Base-by-base conservation (phyloP, 305 asterid genomes). In the Fraxinus greggii region DNA sequence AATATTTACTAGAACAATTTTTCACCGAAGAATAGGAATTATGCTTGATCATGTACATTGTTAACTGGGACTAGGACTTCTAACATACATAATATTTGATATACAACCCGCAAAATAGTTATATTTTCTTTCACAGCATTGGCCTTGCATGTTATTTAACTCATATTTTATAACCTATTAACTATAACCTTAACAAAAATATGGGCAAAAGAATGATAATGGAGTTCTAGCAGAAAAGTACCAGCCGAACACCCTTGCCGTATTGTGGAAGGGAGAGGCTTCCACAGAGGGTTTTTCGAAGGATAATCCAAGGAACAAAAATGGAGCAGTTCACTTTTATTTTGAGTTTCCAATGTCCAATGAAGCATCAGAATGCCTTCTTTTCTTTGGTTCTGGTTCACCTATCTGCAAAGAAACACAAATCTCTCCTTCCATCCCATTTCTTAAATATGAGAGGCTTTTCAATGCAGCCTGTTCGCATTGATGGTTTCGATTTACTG, bases 371-470 rank as follows among this genome's bases (percentile, higher is more conserved):
- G 87, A 82, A 73, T 80, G 88, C 84, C 90, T 92, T 81, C 94
- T 90, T 87, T 92, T 91, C 92, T 92, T 93, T 7, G 90, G 86
- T 79, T 91, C 93, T 0, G 90, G 92, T 85, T 93, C 95, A 45
- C 96, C 98, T 80, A 95, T 84, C 87, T 87, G 92, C 89, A 95
- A 84, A 45, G 97, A 88, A 67, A 93, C 92, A 4, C 86, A 90
- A 24, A 89, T 56, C 45, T 90, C 96, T 23, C 86, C 92, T 54
- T 88, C 92, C 5, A 89, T 75, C 35, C 84, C 92, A 72, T 88
- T 84, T 79, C 85, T 84, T 19, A 91, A 82, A 23, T 81, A 85
- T 12, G 89, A 89, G 28, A 87, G 88, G 86, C 83, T 89, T 82
- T 88, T 81, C 78, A 74, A 42, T 59, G 83, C 89, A 28, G 19